Conservation (phyloP, 805 yeast species). For the Cyberlindnera veronae region DNA sequence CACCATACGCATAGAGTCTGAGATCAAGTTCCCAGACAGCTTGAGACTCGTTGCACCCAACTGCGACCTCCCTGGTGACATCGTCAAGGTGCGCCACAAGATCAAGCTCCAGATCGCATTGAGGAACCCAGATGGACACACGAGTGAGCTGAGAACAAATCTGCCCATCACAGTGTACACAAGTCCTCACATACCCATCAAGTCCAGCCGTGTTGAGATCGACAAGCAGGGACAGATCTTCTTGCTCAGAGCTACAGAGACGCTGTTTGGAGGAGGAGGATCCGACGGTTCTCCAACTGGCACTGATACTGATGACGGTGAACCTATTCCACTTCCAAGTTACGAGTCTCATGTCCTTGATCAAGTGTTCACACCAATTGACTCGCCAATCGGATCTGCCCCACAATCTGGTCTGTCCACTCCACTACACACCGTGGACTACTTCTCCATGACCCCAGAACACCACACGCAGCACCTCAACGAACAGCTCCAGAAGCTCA, state of each 20-base stretch:
- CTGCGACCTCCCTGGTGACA: slow-evolving; percentile 56
- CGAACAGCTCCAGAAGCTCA: slow-evolving; percentile 21
- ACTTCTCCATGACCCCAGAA: slow-evolving; percentile 7
- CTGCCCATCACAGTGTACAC: slow-evolving; percentile 70
- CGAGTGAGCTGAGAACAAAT: slow-evolving; percentile 81
- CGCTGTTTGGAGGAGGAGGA: slow-evolving; percentile 20
- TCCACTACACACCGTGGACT: slow-evolving; percentile 2
- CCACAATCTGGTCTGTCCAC: slow-evolving; percentile 8
- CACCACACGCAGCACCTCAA: slow-evolving; percentile 7
- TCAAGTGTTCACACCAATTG: slow-evolving; percentile 31
- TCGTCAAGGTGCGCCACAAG: slow-evolving; percentile 76
- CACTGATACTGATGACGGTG: slow-evolving; percentile 35
- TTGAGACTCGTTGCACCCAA: slow-evolving; percentile 76
- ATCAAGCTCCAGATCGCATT: slow-evolving; percentile 67
- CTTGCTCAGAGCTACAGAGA: slow-evolving; percentile 33
- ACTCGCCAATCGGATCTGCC: slow-evolving; percentile 7
- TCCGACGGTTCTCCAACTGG: background rate
- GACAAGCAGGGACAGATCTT: slow-evolving; percentile 37
- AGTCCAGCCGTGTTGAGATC: slow-evolving; percentile 33
- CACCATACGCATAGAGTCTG: slow-evolving; percentile 59
- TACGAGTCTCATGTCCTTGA: slow-evolving; percentile 71
- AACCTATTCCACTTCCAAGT: slow-evolving; percentile 53
- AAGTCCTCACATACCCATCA: slow-evolving; percentile 66
- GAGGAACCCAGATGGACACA: slow-evolving; percentile 73
- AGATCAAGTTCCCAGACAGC: slow-evolving; percentile 61